These are phyloP conservation scores for Mycena capillaripes DNA, from an alignment of 768 basidiomycete genomes.

Conservation along the genomic window DNA sequence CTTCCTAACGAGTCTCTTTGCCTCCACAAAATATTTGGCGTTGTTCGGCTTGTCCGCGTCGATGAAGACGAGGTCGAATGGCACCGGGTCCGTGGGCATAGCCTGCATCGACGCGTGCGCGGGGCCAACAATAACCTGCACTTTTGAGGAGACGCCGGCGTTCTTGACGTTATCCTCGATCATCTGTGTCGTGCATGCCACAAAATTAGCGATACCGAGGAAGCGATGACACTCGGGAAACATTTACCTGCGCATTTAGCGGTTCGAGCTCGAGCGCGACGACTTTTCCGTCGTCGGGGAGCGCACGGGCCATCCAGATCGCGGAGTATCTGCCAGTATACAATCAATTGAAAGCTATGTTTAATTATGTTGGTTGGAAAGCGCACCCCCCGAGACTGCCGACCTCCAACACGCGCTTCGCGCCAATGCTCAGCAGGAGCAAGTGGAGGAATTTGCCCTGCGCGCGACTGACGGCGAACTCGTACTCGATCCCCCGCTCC, in stretches of 20 bases:
- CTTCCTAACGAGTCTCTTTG: slow-evolving; percentile 56
- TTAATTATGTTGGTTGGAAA: not conserved
- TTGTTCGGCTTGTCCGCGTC: slow-evolving; percentile 65
- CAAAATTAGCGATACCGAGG: not conserved
- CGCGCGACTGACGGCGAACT: slow-evolving; percentile 53
- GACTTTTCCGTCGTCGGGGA: slow-evolving; percentile 64
- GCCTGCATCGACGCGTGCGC: slow-evolving; percentile 63
- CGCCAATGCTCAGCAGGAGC: slow-evolving; percentile 56
- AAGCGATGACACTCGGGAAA: not conserved
- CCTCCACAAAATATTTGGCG: slow-evolving; percentile 57
- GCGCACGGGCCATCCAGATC: slow-evolving; percentile 57
- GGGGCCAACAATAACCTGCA: slow-evolving; percentile 64
- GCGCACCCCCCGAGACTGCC: slow-evolving; percentile 67
- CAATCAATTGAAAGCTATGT: too few species aligned
- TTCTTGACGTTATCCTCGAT: slow-evolving; percentile 68
- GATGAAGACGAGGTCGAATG: slow-evolving; percentile 73
- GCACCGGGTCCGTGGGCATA: slow-evolving; percentile 56
- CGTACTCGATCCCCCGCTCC: slow-evolving; percentile 48
- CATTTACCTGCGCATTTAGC: slow-evolving; percentile 58
- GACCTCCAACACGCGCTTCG: slow-evolving; percentile 64
- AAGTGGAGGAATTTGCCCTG: slow-evolving; percentile 63
- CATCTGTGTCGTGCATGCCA: slow-evolving; percentile 54
- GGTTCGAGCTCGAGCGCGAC: slow-evolving; percentile 62
- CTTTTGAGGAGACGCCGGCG: slow-evolving; percentile 65
- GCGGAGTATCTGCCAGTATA: slow-evolving; percentile 54